These are phyloP conservation scores for Lyophyllum decastes DNA, from an alignment of 768 basidiomycete species.

Conservation along the genomic window DNA sequence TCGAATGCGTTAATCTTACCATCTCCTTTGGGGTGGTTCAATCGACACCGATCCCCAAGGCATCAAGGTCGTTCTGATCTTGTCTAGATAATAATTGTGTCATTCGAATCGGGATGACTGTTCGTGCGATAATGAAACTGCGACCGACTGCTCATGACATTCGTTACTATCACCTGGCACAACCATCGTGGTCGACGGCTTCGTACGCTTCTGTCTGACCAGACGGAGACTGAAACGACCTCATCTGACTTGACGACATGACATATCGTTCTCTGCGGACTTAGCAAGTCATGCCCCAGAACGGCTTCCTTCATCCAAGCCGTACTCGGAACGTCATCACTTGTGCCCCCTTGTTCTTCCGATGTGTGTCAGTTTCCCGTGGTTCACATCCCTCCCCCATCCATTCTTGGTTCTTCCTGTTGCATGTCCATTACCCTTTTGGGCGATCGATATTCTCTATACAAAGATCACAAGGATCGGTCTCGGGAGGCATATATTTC, in stretches of 20 bases:
- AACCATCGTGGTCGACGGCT: not conserved
- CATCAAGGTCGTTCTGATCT: not conserved
- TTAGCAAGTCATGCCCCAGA: conserved; percentile 3
- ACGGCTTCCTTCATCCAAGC: not conserved
- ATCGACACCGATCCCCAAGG: not conserved
- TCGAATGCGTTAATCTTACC: not conserved
- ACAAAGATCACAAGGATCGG: not conserved
- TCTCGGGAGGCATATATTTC: not conserved
- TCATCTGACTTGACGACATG: not conserved
- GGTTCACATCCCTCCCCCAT: not conserved
- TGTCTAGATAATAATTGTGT: no score
- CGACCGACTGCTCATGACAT: not conserved
- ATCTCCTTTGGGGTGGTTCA: not conserved
- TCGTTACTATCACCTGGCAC: not conserved
- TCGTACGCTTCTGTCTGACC: not conserved
- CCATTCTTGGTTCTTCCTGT: not conserved
- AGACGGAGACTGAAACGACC: not conserved
- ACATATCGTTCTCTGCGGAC: not conserved
- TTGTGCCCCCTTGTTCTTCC: not conserved
- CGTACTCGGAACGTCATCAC: not conserved
- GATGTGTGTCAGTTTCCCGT: not conserved
- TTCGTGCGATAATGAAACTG: not conserved
- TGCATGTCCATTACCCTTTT: not conserved
- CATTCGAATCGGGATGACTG: not conserved
- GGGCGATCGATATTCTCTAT: not conserved